These are phyloP conservation scores for Pugionium dolabratum DNA, from an alignment of 345 rosid genomes.

Conservation along the genomic window DNA sequence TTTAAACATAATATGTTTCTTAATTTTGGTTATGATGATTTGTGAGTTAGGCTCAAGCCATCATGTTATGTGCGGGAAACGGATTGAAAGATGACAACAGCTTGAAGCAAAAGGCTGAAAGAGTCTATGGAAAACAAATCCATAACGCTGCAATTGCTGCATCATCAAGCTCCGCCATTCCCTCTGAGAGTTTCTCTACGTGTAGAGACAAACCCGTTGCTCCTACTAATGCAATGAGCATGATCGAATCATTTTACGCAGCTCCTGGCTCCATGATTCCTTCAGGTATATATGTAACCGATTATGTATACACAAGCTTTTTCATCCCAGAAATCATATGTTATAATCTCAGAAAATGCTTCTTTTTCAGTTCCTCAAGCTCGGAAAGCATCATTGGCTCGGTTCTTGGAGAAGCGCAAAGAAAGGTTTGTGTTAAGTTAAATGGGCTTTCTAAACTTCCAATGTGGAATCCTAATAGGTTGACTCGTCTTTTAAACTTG, in stretches of 20 bases:
- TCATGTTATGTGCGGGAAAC: slow-evolving; percentile 77
- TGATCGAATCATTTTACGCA: background rate
- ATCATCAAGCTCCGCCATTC: slow-evolving; percentile 56
- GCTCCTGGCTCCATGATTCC: slow-evolving; percentile 50
- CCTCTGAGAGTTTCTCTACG: background rate
- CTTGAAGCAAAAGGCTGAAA: slow-evolving; percentile 26
- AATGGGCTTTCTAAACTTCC: too few relatives aligned
- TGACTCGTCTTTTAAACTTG: background rate
- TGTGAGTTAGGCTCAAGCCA: slow-evolving; percentile 70
- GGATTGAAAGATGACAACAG: slow-evolving; percentile 31
- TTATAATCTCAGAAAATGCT: too few relatives aligned
- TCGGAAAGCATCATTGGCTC: slow-evolving; percentile 92
- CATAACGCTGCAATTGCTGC: slow-evolving; percentile 46
- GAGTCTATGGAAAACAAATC: slow-evolving; percentile 38
- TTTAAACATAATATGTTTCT: slow-evolving; percentile 1
- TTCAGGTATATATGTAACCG: slow-evolving; percentile 47
- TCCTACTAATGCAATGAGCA: background rate
- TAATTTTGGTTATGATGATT: too few relatives aligned
- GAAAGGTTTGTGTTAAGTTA: slow-evolving; percentile 55
- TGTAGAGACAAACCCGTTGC: background rate
- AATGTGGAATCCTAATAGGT: too few relatives aligned
- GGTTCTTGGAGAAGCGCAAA: slow-evolving; percentile 96
- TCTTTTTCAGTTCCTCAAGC: slow-evolving; percentile 70
- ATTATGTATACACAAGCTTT: too few relatives aligned
- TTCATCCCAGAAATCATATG: too few relatives aligned